Evolutionary conservation across 495 filamentous ascomycete genomes (phyloP).

Genomic region (Penicillium atrosanguineum): DNA sequence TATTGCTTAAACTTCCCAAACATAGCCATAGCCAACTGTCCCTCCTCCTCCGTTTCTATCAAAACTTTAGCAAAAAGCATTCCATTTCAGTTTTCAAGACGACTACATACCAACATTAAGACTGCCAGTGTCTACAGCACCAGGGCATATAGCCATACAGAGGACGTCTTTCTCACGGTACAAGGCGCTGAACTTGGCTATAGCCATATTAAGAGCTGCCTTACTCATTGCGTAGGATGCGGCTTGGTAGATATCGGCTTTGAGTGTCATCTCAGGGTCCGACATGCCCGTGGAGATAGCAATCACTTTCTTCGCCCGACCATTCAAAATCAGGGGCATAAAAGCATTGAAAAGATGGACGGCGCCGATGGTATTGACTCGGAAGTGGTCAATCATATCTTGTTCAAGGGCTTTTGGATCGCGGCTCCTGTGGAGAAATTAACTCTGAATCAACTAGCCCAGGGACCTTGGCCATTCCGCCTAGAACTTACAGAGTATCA

Average conservation of each 20-base stretch:
- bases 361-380: slow-evolving; percentile 46
- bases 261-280: slow-evolving; percentile 43
- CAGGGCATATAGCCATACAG: slow-evolving; percentile 50
- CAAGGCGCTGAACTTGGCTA: slow-evolving; percentile 49
- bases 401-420: no score
- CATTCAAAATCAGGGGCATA: slow-evolving; percentile 49
- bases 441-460: no score
- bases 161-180: slow-evolving; percentile 51
- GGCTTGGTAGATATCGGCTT: slow-evolving; percentile 21
- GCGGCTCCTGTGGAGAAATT: no score
- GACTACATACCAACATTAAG: no score
- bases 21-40: no score
- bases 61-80: no score
- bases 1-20: no score
- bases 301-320: slow-evolving; percentile 54
- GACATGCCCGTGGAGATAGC: slow-evolving; percentile 48
- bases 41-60: no score
- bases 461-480: no score
- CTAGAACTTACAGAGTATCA: no score
- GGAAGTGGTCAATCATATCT: no score
- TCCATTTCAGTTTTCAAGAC: no score
- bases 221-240: slow-evolving; percentile 41
- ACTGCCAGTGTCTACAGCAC: slow-evolving; percentile 48
- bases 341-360: slow-evolving; percentile 55
- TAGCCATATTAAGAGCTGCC: slow-evolving; percentile 41